A percentile compares a stretch with the other conserved stretches of the same genome.
phyloP scores from a whole-genome alignment of 345 rosid genomes.

The Salix suchowensis region DNA sequence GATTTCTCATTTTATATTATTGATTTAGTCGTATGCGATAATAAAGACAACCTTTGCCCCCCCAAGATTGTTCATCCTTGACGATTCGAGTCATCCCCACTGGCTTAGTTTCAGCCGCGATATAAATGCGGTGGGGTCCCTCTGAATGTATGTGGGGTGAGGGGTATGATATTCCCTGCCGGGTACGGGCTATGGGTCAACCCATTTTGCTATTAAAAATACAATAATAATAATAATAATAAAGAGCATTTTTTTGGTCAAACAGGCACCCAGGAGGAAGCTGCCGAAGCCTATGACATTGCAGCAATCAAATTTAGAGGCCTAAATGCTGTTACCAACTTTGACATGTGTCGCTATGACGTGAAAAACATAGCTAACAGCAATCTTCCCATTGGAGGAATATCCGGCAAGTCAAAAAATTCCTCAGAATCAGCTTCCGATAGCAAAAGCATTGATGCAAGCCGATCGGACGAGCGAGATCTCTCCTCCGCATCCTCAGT shows the following conservation, averaged over 20 bases:
- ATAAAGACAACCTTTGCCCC: not conserved
- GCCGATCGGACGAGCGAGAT: constrained; percentile 38
- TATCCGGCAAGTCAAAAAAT: constrained; percentile 38
- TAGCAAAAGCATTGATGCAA: constrained; percentile 35
- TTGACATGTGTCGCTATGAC: constrained; percentile 88
- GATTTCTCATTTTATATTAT: not conserved
- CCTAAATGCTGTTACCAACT: constrained; percentile 82
- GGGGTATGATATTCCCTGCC: no score
- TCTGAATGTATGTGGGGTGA: no score
- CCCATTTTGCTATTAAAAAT: no score
- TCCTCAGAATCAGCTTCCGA: constrained; percentile 43
- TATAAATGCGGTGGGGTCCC: no score
- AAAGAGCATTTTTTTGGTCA: not conserved
- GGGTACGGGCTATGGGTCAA: no score
- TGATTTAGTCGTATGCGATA: not conserved
- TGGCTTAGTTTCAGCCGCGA: no score
- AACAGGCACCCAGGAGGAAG: constrained; percentile 86
- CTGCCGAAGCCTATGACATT: constrained; percentile 63
- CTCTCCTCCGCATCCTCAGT: constrained; percentile 49
- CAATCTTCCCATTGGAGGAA: constrained; percentile 83
- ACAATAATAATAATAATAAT: not conserved
- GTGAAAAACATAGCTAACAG: constrained; percentile 79
- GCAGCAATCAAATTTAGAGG: constrained; percentile 93
- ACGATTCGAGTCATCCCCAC: no score
- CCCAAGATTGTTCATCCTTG: no score